Conservation (phyloP, 306 rosid species). For the Gastrolobium bilobum region DNA sequence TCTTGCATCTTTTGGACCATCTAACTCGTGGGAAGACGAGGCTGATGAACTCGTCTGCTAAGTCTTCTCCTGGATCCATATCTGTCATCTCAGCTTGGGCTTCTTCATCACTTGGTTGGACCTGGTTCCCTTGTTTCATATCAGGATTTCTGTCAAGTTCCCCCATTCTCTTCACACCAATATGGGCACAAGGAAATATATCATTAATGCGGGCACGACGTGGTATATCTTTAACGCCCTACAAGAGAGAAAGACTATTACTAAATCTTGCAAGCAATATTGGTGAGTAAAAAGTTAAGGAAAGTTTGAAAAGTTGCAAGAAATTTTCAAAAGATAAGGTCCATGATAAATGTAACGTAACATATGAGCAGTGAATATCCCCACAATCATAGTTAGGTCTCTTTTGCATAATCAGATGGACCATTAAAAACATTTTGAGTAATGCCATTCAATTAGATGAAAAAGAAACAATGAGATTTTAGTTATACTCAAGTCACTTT, state of each 20-base stretch:
- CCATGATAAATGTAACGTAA: constrained; percentile 13
- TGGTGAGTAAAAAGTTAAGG: not conserved
- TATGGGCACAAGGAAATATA: too few species aligned
- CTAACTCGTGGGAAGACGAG: too few species aligned
- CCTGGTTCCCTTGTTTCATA: too few species aligned
- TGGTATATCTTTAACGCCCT: constrained; percentile 76
- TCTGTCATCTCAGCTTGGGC: too few species aligned
- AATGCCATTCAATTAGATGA: constrained; percentile 5
- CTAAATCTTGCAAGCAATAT: not conserved
- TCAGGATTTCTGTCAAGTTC: constrained; percentile 1
- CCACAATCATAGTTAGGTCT: constrained; percentile 2
- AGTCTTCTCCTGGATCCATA: too few species aligned
- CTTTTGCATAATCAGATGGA: constrained; percentile 32
- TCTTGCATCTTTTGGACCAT: not conserved
- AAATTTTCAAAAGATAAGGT: not conserved
- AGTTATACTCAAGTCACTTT: constrained; percentile 1
- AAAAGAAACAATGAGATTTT: constrained; percentile 2
- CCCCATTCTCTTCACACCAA: constrained; percentile 94
- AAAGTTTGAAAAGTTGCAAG: constrained; percentile 20
- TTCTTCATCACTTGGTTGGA: too few species aligned
- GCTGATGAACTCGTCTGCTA: too few species aligned
- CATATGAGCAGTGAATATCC: not conserved
- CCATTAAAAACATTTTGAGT: not conserved
- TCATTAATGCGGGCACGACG: constrained; percentile 52
- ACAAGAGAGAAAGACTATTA: constrained; percentile 39